Evolutionary conservation across 1,284 basidiomycete species (phyloP).

Genomic region (Trichosporon faecale): DNA sequence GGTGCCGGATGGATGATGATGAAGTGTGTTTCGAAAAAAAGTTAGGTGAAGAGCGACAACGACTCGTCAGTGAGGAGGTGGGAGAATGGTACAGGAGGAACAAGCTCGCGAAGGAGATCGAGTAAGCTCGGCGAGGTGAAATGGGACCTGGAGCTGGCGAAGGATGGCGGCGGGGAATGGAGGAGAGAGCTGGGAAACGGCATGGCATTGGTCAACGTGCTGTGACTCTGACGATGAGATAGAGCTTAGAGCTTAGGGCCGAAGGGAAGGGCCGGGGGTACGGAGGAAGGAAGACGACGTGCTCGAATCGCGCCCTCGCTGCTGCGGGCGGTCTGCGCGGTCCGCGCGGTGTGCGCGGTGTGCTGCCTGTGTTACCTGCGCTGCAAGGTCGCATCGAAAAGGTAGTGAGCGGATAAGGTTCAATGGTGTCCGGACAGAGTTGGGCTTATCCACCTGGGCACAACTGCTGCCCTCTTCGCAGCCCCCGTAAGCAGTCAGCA

Average conservation of each 20-base stretch:
- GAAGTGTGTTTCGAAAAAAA: background rate
- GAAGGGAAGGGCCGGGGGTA: background rate
- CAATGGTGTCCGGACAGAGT: slow-evolving; percentile 2
- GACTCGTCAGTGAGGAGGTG: background rate
- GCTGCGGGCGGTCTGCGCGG: background rate
- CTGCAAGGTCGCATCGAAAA: background rate
- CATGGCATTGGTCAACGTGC: background rate
- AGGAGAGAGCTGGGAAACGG: background rate
- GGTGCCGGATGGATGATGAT: background rate
- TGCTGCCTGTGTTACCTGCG: background rate
- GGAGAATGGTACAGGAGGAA: background rate
- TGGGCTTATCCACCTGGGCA: background rate
- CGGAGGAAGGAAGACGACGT: background rate
- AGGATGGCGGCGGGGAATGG: background rate
- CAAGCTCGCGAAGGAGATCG: background rate
- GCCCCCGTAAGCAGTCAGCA: background rate
- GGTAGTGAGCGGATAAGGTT: slow-evolving; percentile 2
- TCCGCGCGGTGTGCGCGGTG: background rate
- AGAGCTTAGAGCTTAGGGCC: slow-evolving; percentile 1
- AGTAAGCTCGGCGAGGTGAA: background rate
- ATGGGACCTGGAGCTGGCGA: background rate
- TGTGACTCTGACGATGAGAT: background rate
- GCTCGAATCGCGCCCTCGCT: background rate
- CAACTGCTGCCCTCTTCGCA: too few species aligned
- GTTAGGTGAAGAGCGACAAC: background rate